phyloP scores from a whole-genome alignment of 2,329 filamentous ascomycete species.

The Fusarium caatingaense region DNA sequence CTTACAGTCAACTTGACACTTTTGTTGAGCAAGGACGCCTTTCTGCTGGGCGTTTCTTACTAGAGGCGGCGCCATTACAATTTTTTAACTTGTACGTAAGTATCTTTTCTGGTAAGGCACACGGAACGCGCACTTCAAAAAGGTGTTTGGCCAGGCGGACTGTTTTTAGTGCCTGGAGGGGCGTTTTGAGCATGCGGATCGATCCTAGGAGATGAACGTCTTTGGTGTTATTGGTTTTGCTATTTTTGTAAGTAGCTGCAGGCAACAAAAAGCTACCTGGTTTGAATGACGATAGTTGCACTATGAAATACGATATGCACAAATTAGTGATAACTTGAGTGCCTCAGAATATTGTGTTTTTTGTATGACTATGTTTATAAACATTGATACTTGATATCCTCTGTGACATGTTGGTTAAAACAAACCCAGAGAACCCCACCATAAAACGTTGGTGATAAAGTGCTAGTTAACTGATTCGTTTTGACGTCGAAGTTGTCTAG shows the following conservation, averaged over 20 bases:
- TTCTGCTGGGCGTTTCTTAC: constrained; percentile 15
- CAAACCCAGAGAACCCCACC: background rate
- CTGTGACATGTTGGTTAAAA: background rate
- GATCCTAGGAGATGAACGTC: constrained; percentile 43
- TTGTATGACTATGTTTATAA: background rate
- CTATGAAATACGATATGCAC: constrained; percentile 37
- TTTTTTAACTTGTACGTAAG: constrained; percentile 54
- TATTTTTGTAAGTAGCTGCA: constrained; percentile 41
- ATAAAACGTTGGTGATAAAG: background rate
- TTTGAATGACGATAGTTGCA: constrained; percentile 40
- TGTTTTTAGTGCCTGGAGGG: constrained; percentile 42
- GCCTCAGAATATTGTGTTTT: background rate
- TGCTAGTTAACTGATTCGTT: background rate
- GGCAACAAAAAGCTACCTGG: constrained; percentile 47
- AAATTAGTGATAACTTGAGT: background rate
- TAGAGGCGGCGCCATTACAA: constrained; percentile 24
- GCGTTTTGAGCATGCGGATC: constrained; percentile 45
- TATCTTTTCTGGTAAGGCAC: constrained; percentile 48
- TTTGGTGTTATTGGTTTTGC: constrained; percentile 46
- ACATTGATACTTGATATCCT: background rate
- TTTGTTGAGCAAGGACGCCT: constrained; percentile 26
- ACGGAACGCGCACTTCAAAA: constrained; percentile 58
- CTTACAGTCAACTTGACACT: constrained; percentile 20
- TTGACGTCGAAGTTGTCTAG: background rate
- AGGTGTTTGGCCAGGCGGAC: constrained; percentile 55